A percentile compares a stretch with the other conserved stretches of the same genome.
These are phyloP conservation scores for Sporisorium reilianum DNA, from an alignment of 1,284 basidiomycete species.

Conservation along the genomic window DNA sequence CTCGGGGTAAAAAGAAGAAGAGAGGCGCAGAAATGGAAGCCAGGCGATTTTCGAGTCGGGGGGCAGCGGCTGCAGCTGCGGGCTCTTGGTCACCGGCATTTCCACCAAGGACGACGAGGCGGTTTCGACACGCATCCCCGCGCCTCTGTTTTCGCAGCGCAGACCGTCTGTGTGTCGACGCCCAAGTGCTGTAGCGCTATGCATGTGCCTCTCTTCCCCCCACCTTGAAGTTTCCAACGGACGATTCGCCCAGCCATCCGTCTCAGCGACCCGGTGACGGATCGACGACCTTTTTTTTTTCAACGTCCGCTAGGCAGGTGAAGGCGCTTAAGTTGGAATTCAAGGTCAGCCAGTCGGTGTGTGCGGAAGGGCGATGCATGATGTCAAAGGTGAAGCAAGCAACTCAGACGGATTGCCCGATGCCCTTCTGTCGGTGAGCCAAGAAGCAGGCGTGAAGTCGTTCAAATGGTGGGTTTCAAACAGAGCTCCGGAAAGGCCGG, in stretches of 20 bases:
- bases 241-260: not conserved
- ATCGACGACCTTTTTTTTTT: constrained; percentile 1
- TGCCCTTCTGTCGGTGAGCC: not conserved
- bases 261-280: not conserved
- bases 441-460: no score
- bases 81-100: constrained; percentile 13
- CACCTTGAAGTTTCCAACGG: not conserved
- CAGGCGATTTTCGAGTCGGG: not conserved
- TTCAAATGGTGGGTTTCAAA: not conserved
- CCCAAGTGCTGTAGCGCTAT: not conserved
- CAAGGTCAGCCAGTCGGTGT: constrained; percentile 1
- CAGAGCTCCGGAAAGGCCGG: constrained; percentile 4
- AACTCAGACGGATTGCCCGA: constrained; percentile 5
- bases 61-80: not conserved
- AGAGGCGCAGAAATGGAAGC: constrained; percentile 1
- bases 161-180: not conserved
- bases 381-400: not conserved
- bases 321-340: constrained; percentile 3
- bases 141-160: not conserved
- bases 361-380: not conserved
- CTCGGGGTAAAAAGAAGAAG: no score
- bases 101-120: not conserved
- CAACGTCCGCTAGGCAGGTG: constrained; percentile 2
- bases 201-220: constrained; percentile 1
- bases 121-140: constrained; percentile 3